Evolutionary conservation across 164 flowering plant species (phyloP), one percentile per base, ranked within the genome.

Genomic region (Cinnamomum micranthum): DNA sequence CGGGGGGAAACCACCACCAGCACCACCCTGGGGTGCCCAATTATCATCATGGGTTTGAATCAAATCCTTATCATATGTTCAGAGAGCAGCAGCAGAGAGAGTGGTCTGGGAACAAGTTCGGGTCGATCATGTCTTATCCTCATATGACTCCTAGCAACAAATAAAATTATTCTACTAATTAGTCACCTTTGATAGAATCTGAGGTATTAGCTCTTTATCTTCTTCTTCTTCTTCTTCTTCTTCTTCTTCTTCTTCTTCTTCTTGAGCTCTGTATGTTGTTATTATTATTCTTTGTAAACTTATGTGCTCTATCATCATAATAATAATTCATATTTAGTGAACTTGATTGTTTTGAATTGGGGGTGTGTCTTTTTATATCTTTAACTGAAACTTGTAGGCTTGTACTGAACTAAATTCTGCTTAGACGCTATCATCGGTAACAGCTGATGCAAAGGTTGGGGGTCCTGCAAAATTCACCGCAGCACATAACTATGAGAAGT

Each of bases 41-140:
- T 79, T 41, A 41, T 7, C 47, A 74, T 74, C 80, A 77, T 65
- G 77, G 80, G 33, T 79, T 76, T 23, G 78, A 79, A 1, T 65
- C 74, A 1, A 69, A 82, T 74, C 80, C 75, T 19, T 74, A 74
- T 75, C 65, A 59, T 47, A 72, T 79, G 80, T 79, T 22, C 63
- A 73, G 73, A 50, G 83, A 81, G 51, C 79, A 70, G 73, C 83
- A 76, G 51, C 71, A 24, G 25, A 31, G 35, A 31, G 35, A 31
- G 6, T 31, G 35, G 35, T 31, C 35, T 4, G 35, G 75, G 65
- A 73, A 71, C 75, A 75, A 50, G 65, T 81, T 71, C 20, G 64
- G 70, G 51, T 76, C 84, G 12, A 24, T 71, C 62, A 52, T 72
- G 67, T 68, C 81, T 4, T 76, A 58, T 71, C 78, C 75, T 73